Conservation (phyloP, 352 stramenopile species). For the Pythium rhizo-oryzae region DNA sequence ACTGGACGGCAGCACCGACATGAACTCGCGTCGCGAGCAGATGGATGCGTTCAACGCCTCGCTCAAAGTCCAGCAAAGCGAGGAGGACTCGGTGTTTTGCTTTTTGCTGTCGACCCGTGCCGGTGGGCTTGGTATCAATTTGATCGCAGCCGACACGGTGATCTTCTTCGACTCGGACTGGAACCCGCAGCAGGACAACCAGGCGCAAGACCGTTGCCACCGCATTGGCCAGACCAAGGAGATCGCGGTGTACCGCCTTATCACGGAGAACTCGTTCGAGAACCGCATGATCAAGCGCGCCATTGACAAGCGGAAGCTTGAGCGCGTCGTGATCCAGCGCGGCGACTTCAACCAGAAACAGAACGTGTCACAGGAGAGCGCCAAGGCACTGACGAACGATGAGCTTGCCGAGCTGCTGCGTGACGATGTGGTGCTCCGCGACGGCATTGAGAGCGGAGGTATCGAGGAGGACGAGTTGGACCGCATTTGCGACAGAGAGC, state of each 20-base stretch:
- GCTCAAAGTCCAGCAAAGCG: constrained; percentile 21
- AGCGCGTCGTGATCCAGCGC: constrained; percentile 87
- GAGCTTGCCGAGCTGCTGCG: constrained; percentile 76
- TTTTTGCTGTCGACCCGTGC: constrained; percentile 99
- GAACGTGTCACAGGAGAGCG: constrained; percentile 28
- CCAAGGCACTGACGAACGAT: constrained; percentile 64
- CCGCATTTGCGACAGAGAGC: constrained; percentile 65
- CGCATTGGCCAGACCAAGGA: constrained; percentile 99
- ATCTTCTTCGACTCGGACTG: constrained; percentile 99
- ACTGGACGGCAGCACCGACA: constrained; percentile 96
- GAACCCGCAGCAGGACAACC: constrained; percentile 97
- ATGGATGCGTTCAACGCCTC: constrained; percentile 97
- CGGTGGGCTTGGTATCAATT: constrained; percentile 98
- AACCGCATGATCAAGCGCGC: constrained; percentile 93
- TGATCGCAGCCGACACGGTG: constrained; percentile 98
- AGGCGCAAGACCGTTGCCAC: constrained; percentile 93
- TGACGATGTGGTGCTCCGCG: constrained; percentile 77
- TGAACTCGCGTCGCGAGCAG: constrained; percentile 94
- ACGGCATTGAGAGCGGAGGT: constrained; percentile 72
- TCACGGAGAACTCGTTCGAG: constrained; percentile 94
- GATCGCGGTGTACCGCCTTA: constrained; percentile 92
- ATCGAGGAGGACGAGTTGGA: constrained; percentile 67
- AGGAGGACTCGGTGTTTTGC: constrained; percentile 70
- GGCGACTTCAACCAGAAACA: constrained; percentile 76
- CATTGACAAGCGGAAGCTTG: constrained; percentile 92